Percentiles rank a stretch among this genome's conserved stretches.
Conservation (phyloP, 345 rosid genomes). For the Syzygium jambos region DNA sequence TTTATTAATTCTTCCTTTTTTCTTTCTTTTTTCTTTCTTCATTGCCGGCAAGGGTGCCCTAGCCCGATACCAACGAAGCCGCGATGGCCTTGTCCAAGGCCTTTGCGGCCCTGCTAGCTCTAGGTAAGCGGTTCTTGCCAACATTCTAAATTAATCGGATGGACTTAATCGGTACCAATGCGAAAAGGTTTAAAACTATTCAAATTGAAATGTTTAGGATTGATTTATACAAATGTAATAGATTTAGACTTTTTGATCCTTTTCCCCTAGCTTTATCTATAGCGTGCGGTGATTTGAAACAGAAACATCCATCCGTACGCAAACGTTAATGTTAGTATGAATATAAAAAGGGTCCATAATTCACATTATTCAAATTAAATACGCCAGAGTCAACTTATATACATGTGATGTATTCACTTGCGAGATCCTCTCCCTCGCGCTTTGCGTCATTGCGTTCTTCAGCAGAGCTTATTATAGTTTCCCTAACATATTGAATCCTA, state of each 20-base stretch:
- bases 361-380: background rate
- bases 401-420: background rate
- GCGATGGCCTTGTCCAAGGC: too few species aligned
- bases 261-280: background rate
- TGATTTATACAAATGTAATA: too few species aligned
- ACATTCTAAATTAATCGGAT: too few species aligned
- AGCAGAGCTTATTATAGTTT: background rate
- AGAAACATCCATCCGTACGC: background rate
- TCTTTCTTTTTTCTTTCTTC: too few species aligned
- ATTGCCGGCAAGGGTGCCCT: too few species aligned
- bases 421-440: background rate
- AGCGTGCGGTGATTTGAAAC: background rate
- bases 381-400: background rate
- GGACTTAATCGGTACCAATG: too few species aligned
- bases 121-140: rapidly evolving
- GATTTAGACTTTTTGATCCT: too few species aligned
- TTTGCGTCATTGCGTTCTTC: background rate
- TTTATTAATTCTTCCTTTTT: too few species aligned
- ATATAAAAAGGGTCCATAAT: background rate
- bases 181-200: too few species aligned
- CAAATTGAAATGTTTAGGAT: too few species aligned
- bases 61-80: too few species aligned
- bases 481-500: background rate
- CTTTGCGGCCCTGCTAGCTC: too few species aligned
- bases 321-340: background rate